Evolutionary conservation across 176 grass and related monocot species (phyloP).

Genomic region (Aegilops umbellulata): DNA sequence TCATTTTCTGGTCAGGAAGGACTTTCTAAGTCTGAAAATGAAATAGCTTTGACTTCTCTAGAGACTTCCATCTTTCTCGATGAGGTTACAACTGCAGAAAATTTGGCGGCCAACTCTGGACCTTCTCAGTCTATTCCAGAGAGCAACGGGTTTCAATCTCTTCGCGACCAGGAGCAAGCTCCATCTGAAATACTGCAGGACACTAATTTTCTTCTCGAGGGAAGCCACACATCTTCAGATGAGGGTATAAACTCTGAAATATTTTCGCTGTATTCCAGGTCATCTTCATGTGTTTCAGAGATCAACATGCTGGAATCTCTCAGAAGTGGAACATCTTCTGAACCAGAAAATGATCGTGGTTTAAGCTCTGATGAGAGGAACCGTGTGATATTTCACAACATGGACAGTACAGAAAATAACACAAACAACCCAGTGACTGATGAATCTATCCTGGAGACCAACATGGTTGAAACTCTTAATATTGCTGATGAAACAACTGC

Average conservation of each 20-base stretch:
- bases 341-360: not conserved
- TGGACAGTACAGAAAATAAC: not conserved
- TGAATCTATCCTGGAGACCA: slow-evolving; percentile 20
- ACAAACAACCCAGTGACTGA: not conserved
- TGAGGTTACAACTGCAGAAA: slow-evolving; percentile 24
- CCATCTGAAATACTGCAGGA: not conserved
- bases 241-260: slow-evolving; percentile 24
- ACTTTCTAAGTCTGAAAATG: slow-evolving; percentile 6
- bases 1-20: not conserved
- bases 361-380: not conserved
- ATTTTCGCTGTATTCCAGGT: slow-evolving; percentile 44
- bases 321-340: not conserved
- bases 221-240: slow-evolving; percentile 29
- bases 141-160: not conserved
- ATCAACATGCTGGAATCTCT: slow-evolving; percentile 24
- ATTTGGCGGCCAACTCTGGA: not conserved
- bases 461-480: slow-evolving; percentile 8
- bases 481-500: not conserved
- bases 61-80: slow-evolving; percentile 16
- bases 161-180: slow-evolving; percentile 14
- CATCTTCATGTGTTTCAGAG: slow-evolving; percentile 48
- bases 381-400: not conserved
- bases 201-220: not conserved
- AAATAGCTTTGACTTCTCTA: not conserved
- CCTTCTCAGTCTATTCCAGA: slow-evolving; percentile 11